Evolutionary conservation across 2,329 filamentous ascomycete genomes (phyloP), one percentile per base, ranked within the genome.

Genomic region (Juglanconis sp.): DNA sequence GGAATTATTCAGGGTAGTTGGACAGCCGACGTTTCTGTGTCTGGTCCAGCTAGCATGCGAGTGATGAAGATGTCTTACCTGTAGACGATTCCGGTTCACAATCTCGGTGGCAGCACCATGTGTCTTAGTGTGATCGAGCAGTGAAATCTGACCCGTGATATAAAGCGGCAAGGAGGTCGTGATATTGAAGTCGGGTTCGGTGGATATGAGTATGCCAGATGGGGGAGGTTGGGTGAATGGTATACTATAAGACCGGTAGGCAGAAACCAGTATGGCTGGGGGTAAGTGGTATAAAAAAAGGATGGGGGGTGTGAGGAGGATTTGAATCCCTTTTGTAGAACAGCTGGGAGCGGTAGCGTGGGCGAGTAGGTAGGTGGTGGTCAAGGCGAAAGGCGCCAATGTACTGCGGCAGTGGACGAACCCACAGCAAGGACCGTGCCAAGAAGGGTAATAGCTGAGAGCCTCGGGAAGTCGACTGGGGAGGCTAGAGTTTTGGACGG

Each of bases 371-470:
- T 50, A 40, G 50, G 55, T 36, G 15, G 44, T 49, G 46, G 55
- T 58, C 13, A 15, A 35, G 46, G 24, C 38, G 24, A 31, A 48
- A 53, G 50, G 50, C 50, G 51, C 57, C 61, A 44, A 54, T 57
- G 61, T 57, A 55, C 17, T 24, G 17, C 17, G 17, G 17, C 2
- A 24, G 55, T 53, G 54, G 54, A 60, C 40, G 61, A 63, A 57
- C 54, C 50, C 57, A 63, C 61, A 52, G 51, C 17, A 48, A 30
- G 53, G 57, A 54, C 52, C 49, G 57, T 57, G 54, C 61, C 61
- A 24, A 63, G 61, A 63, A 49, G 51, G 61, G 61, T 55, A 63
- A 63, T 57, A 60, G 57, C 53, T 60, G 61, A 60, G 57, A 62
- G 48, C 53, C 42, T 54, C 60, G 60, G 56, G 52, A 59, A 40